These are phyloP conservation scores for Phytophthora meadii DNA, from an alignment of 352 stramenopile genomes.

Conservation along the genomic window DNA sequence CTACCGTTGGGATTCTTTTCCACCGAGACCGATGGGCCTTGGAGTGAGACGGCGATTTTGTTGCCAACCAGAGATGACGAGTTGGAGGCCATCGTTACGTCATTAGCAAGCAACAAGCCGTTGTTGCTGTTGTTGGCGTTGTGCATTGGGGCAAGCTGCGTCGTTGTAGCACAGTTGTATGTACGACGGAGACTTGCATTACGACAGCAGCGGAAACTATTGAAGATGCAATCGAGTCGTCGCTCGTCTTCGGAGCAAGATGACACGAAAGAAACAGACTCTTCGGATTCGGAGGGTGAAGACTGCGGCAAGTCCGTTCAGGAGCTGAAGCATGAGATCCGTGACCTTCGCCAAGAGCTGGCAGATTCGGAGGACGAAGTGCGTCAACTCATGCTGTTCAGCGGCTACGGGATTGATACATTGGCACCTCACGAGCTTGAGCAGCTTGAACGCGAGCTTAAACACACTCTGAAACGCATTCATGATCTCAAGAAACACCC, in stretches of 20 bases:
- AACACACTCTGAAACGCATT: conserved; percentile 61
- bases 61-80: conserved; percentile 55
- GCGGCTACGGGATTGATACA: conserved; percentile 75
- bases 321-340: conserved; percentile 65
- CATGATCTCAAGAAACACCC: conserved; percentile 47
- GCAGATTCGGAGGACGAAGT: conserved; percentile 82
- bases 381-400: conserved; percentile 74
- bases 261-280: neutral
- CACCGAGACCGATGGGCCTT: conserved; percentile 61
- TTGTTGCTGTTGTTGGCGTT: conserved; percentile 52
- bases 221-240: conserved; percentile 20
- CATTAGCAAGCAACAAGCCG: conserved; percentile 56
- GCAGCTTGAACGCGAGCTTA: conserved; percentile 62
- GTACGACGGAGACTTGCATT: conserved; percentile 17
- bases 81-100: conserved; percentile 57
- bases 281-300: neutral
- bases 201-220: conserved; percentile 14
- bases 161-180: conserved; percentile 55
- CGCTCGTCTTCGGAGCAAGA: conserved; percentile 16
- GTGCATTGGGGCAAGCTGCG: conserved; percentile 55
- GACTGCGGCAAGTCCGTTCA: conserved; percentile 17
- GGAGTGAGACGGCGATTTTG: conserved; percentile 57
- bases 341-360: conserved; percentile 73
- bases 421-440: conserved; percentile 56
- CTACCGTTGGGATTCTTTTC: conserved; percentile 46